Evolutionary conservation across 2,329 filamentous ascomycete species (phyloP), one percentile per base, ranked within the genome.

Genomic region (Helminthosporium solani): DNA sequence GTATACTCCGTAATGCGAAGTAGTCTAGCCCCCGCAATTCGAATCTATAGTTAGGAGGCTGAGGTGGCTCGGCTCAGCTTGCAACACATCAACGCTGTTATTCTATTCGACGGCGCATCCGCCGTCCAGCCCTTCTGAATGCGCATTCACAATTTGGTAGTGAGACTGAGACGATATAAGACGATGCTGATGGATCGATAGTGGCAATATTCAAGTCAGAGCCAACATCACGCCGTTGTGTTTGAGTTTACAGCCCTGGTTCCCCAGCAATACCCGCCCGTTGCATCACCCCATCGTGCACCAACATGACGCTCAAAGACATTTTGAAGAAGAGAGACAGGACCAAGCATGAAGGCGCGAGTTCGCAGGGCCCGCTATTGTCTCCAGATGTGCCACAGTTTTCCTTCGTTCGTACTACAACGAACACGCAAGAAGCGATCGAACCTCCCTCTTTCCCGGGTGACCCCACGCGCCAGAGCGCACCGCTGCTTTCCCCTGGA

Each of bases 381-480:
- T 64, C 67, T 31, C 57, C 63, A 19, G 57, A 64, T 23, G 60
- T 67, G n/a, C 63, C 63, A 44, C 84, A 88, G 57, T 90, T 96
- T 74, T 89, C 80, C 53, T 90, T 96, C 73, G 79, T 94, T 63
- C 86, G 90, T 51, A 86, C 88, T 54, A 92, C 95, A 64, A 96
- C 91, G 1, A 73, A 84, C 54, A 84, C 85, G 1, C 81, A 90
- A 66, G 90, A 96, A 68, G 75, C 86, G 55, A 88, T 96, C 66
- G 77, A 83, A 45, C 87, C 88, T 9, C 87, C 90, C 6, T 66
- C 67, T 42, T 78, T 78, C 56, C 71, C 72, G 12, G 75, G 74
- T 46, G 77, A 63, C 39, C 61, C 58, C 21, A 59, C 55, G 53
- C 58, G 63, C 58, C 53, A 62, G 53, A 51, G 50, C 53, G 37